Conservation (phyloP, 106 monocot species). For the Dendrobium huoshanense region DNA sequence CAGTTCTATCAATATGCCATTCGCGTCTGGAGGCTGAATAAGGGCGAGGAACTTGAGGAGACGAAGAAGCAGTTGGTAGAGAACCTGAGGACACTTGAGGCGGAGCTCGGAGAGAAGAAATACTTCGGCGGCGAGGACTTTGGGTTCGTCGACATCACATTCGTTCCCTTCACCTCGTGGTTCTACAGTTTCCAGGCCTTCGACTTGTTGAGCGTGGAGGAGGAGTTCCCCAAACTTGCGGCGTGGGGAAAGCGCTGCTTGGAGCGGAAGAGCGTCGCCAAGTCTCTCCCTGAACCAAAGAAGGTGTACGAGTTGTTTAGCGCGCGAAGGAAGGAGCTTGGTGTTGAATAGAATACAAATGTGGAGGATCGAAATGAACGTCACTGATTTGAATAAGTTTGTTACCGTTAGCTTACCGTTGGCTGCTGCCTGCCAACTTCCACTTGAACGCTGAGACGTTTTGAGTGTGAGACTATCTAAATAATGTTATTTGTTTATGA, state of each 20-base stretch:
- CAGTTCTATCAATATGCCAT: background rate
- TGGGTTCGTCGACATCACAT: slow-evolving; percentile 19
- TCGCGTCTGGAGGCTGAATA: background rate
- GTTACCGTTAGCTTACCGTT: no score
- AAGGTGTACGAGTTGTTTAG: slow-evolving; percentile 13
- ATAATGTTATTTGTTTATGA: no score
- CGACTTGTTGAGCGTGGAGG: slow-evolving; percentile 15
- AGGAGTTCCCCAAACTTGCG: slow-evolving; percentile 14
- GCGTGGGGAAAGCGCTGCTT: slow-evolving; percentile 23
- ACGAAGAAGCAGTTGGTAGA: slow-evolving; percentile 17
- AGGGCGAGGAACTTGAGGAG: slow-evolving; percentile 1
- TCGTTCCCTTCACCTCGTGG: slow-evolving; percentile 15
- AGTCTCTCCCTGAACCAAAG: slow-evolving; percentile 4
- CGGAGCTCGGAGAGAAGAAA: slow-evolving; percentile 12
- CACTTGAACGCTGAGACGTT: no score
- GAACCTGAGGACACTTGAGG: slow-evolving; percentile 12
- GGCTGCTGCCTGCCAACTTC: no score
- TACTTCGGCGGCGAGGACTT: slow-evolving; percentile 21
- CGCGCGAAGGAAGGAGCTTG: slow-evolving; percentile 15
- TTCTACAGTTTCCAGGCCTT: slow-evolving; percentile 15
- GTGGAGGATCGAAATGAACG: no score
- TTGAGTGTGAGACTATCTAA: no score
- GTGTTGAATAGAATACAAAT: background rate
- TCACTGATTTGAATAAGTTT: no score
- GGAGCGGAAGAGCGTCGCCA: slow-evolving; percentile 15